Percentiles rank a stretch among this genome's conserved stretches.
Evolutionary conservation across 352 stramenopile species (phyloP).

Genomic region (Globisporangium acanthophoron): DNA sequence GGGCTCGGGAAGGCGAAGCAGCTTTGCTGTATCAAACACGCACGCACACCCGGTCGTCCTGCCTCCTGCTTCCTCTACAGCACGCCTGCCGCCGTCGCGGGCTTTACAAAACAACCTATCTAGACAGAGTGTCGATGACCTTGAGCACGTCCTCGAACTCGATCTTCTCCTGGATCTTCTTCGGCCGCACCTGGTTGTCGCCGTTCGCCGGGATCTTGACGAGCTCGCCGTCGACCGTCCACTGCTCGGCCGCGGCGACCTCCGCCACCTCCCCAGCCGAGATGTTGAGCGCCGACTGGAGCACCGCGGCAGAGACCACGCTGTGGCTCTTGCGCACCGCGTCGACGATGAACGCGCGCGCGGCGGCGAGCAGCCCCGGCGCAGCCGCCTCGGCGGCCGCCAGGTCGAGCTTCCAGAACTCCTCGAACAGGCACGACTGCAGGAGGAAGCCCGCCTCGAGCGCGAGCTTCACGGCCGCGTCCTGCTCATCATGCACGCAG

Average conservation of each 20-base stretch:
- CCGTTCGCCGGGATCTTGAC: constrained; percentile 64
- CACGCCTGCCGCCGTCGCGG: not conserved
- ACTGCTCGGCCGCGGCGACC: constrained; percentile 62
- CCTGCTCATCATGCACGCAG: constrained; percentile 18
- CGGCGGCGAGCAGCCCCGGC: constrained; percentile 60
- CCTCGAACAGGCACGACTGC: constrained; percentile 76
- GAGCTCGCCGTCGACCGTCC: constrained; percentile 49
- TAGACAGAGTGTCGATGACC: constrained; percentile 83
- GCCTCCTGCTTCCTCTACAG: not conserved
- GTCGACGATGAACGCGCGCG: constrained; percentile 72
- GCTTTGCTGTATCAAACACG: not conserved
- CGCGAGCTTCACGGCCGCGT: constrained; percentile 49
- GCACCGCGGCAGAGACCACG: constrained; percentile 44
- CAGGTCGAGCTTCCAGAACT: constrained; percentile 75
- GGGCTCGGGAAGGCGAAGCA: not conserved
- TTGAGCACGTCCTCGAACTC: constrained; percentile 83
- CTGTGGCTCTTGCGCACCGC: constrained; percentile 72
- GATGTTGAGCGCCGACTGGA: constrained; percentile 66
- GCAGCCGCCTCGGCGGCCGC: constrained; percentile 54
- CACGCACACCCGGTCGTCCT: not conserved
- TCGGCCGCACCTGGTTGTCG: constrained; percentile 84
- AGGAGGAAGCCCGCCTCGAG: constrained; percentile 60
- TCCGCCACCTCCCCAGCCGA: constrained; percentile 57
- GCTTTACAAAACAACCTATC: constrained; percentile 43
- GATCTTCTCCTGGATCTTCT: constrained; percentile 86